These are phyloP conservation scores for Hirschfeldia incana DNA, from an alignment of 345 rosid species.

Conservation along the genomic window DNA sequence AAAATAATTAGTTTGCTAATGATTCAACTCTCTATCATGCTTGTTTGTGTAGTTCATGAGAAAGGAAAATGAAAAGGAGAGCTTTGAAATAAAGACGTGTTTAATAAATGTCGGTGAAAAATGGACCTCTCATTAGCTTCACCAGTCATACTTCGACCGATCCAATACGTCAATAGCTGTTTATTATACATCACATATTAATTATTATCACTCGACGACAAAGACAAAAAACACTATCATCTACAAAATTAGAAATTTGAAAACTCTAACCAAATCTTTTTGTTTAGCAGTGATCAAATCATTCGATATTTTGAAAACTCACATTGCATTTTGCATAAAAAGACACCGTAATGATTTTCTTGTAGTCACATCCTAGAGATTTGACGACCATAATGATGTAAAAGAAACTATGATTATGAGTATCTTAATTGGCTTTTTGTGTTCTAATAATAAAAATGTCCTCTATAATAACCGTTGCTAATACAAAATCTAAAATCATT, in stretches of 20 bases:
- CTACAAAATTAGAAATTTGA: background rate
- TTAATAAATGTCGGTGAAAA: constrained; percentile 34
- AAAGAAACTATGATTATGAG: background rate
- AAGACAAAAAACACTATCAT: background rate
- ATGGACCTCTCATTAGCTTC: constrained; percentile 34
- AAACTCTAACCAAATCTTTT: background rate
- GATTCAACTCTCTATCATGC: background rate
- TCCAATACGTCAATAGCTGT: constrained; percentile 9
- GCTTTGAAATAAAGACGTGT: background rate
- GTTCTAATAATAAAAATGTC: constrained; percentile 8
- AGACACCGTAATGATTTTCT: background rate
- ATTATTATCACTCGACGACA: background rate
- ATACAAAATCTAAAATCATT: constrained; percentile 29
- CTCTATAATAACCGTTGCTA: constrained; percentile 28
- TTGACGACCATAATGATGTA: background rate
- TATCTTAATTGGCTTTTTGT: constrained; percentile 3
- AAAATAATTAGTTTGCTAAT: background rate
- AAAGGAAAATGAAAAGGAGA: background rate
- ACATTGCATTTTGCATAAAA: background rate
- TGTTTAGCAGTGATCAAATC: background rate
- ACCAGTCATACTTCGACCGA: constrained; percentile 10
- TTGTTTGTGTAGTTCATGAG: background rate
- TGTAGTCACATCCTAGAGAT: background rate
- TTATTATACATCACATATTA: constrained; percentile 4
- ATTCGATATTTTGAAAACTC: background rate